Base-by-base conservation (phyloP, 163 green algal genomes). In the Smithsoniella earleae region DNA sequence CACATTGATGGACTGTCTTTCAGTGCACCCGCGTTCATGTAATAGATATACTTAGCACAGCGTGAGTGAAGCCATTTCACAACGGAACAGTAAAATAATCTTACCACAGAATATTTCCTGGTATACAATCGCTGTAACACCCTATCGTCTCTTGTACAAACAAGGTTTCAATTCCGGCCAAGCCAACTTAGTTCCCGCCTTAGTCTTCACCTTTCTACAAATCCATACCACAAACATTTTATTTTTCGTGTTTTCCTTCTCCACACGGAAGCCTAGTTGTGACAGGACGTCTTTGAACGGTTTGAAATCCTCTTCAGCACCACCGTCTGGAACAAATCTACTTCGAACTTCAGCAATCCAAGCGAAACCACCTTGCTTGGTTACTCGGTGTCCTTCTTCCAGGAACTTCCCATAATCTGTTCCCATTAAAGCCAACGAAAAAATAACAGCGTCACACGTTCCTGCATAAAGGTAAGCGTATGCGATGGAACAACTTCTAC, bases 401-500 rank as follows among this genome's bases (percentile, higher is more conserved):
- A 98, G 62, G 77, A 90, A 96, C 2, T 49, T 43, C 1, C 74
- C 75, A 69, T 98, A 98, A 77, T 97, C 91, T 4, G 83, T 93
- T 46, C 92, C 92, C 94, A 99, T 99, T 5, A 98, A 82, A 0
- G 90, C 89, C 6, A 98, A 82, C 63, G 87, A 97, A 81, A 96
- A 96, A 82, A 97, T 96, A 5, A 98, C 78, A 0, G 84, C 86
- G 66, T 98, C 86, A n/a, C 91, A 78, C 20, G 69, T 78, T n/a
- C 25, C 58, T 69, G 58, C 6, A 64, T 27, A 2, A 25, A 74
- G 40, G 73, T 43, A 4, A 49, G 66, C 79, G 72, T 73, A 75
- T 62, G 22, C 4, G 28, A 52, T 31, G 2, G 1, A 66, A 25
- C 27, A 76, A 16, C 34, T 33, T 40, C n/a, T n/a, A n/a, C n/a